Evolutionary conservation across 2,329 filamentous ascomycete genomes (phyloP).

Genomic region (Curvularia eragrostidis): DNA sequence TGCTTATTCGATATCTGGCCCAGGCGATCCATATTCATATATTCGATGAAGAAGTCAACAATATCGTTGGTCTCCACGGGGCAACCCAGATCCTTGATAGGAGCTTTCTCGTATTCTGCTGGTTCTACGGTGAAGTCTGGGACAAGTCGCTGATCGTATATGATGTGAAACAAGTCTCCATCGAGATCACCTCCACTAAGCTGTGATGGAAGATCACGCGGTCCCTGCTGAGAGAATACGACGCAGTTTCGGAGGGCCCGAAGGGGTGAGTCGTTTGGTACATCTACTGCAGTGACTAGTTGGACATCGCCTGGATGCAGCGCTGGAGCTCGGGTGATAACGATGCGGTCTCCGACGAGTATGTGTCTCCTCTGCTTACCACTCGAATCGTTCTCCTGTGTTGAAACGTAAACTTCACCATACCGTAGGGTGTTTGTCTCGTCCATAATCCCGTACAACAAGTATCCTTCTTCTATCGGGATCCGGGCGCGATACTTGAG

Average conservation of each 20-base stretch:
- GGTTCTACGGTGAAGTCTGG: conserved; percentile 58
- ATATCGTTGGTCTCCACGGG: conserved; percentile 70
- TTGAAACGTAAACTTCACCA: conserved; percentile 71
- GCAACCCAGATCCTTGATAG: conserved; percentile 65
- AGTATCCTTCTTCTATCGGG: conserved; percentile 71
- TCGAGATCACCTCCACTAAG: conserved; percentile 84
- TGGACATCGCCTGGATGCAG: conserved; percentile 85
- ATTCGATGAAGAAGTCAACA: conserved; percentile 75
- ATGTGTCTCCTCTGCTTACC: conserved; percentile 20
- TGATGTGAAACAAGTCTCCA: conserved; percentile 81
- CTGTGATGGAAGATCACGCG: conserved; percentile 77
- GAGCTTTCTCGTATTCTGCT: conserved; percentile 71
- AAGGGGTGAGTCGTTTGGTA: conserved; percentile 68
- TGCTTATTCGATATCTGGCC: conserved; percentile 53
- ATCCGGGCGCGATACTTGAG: conserved; percentile 83
- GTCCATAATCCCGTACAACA: conserved; percentile 83
- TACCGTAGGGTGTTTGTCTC: conserved; percentile 73
- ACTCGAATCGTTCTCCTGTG: conserved; percentile 52
- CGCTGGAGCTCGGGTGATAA: conserved; percentile 80
- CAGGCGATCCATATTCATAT: conserved; percentile 53
- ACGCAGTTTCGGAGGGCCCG: conserved; percentile 72
- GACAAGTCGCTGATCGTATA: conserved; percentile 68
- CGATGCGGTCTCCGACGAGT: conserved; percentile 51
- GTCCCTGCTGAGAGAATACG: conserved; percentile 75
- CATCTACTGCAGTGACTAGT: conserved; percentile 63